Evolutionary conservation across 768 basidiomycete species (phyloP), one percentile per base, ranked within the genome.

Genomic region (Serendipita indica): DNA sequence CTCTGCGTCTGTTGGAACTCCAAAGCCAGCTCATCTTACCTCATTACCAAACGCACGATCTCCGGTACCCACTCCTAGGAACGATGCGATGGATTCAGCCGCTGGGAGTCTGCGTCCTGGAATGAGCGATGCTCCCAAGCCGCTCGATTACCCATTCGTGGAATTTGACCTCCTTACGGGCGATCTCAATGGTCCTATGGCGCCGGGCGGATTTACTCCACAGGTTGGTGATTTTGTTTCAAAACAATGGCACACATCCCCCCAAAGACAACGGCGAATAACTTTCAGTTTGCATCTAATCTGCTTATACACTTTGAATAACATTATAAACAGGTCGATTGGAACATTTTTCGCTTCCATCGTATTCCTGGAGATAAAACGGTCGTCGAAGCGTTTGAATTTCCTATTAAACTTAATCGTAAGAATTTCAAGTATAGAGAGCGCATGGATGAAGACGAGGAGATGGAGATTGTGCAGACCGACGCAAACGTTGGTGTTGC

Each of bases 311-410:
- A 25, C 18, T 43, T 43, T 7, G 18, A 43, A 43, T 43, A 43
- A 43, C 41, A 43, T 18, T 18, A 54, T 10, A 54, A 18, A 54
- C 49, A 54, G 49, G 49, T 54, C 49, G 49, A 54, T 54, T 54
- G 49, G 49, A 54, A 54, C 32, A 54, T 54, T 33, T 54, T 54
- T 28, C 22, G 32, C 16, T 54, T 54, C 49, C 49, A 54, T 54
- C 49, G 49, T 54, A 54, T 54, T 33, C 49, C 49, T 28, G 49
- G 49, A 27, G 32, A 54, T 54, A 54, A 54, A 33, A 30, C 49
- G 16, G 32, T 54, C 10, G 32, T 10, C 32, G 32, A 27, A n/a
- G 49, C 49, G 7, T 54, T 54, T 28, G 25, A 20, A 7, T 54
- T 54, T 27, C 49, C 49, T 54, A 54, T 54, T 28, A 16, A 54